Evolutionary conservation across 176 grass and related monocot species (phyloP).

Genomic region (Aegilops umbellulata): DNA sequence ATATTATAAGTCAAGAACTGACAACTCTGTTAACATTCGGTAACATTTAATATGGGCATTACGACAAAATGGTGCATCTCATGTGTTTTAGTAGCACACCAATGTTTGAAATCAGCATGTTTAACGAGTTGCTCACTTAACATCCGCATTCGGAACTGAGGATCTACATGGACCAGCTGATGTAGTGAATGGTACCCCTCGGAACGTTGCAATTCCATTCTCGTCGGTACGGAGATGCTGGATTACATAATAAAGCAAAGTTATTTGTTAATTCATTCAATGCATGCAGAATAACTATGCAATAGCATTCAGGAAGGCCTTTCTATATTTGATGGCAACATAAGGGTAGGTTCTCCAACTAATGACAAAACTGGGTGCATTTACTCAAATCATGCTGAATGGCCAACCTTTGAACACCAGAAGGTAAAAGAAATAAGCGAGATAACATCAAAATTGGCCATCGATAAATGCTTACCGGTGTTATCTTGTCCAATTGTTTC

Average conservation of each 20-base stretch:
- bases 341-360: neutral
- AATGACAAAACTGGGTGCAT: neutral
- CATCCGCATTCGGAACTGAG: slow-evolving; percentile 56
- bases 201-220: slow-evolving; percentile 72
- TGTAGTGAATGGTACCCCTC: slow-evolving; percentile 74
- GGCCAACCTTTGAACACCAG: neutral
- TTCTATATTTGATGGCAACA: neutral
- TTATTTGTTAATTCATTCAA: neutral
- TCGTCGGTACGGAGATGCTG: slow-evolving; percentile 74
- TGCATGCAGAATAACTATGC: neutral
- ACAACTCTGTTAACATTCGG: slow-evolving; percentile 10
- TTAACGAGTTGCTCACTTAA: slow-evolving; percentile 52
- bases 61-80: slow-evolving; percentile 14
- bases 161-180: slow-evolving; percentile 72
- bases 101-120: slow-evolving; percentile 17
- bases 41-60: neutral
- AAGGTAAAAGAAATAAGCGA: neutral
- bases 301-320: neutral
- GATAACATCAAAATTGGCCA: neutral
- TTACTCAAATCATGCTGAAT: slow-evolving; percentile 5
- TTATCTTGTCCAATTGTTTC: slow-evolving; percentile 97
- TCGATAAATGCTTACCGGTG: slow-evolving; percentile 52
- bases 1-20: neutral
- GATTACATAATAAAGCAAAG: slow-evolving; percentile 17
- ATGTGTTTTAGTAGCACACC: slow-evolving; percentile 15